Base-by-base conservation (phyloP, 2,329 filamentous ascomycete species). In the Fusarium sulawesiense region DNA sequence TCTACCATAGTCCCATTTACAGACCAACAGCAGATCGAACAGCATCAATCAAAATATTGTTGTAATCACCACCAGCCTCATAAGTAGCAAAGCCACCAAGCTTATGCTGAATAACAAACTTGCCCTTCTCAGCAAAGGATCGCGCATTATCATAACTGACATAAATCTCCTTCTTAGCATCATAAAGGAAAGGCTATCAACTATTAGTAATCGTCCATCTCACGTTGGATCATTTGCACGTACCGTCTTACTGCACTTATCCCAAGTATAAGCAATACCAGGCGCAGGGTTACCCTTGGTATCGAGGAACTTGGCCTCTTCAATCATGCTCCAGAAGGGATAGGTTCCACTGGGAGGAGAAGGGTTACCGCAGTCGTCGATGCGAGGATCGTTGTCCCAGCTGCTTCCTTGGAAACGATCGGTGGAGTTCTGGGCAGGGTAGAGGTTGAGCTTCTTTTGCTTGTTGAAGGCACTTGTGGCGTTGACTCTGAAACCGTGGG, bases 321-420 rank as follows among this genome's bases (percentile, higher is more conserved):
- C 56, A 29, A 73, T 72, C 56, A 73, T 53, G n/a, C 71, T 73
- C 71, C 71, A 73, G 50, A 70, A 60, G 2, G 69, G 48, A 12
- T 73, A 73, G 1, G 71, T 73, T 4, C 61, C 71, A 4, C 68
- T 63, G 2, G 68, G 68, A 10, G 68, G 71, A 4, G n/a, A 23
- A 1, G 71, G 11, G 46, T 67, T 68, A 13, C 71, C 71, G 2
- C 71, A 73, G 29, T 32, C 40, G 20, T 73, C 71, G 11, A 72
- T 9, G 2, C 7, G n/a, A 12, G 65, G 48, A 12, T 73, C 71
- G 1, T 50, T 42, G 34, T 73, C 71, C 71, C 71, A 73, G 47
- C 66, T 72, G 37, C 71, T 69, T 3, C 71, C 71, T 21, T 73
- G 71, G 59, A 73, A 73, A 25, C 71, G 71, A 2, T 72, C 51